Evolutionary conservation across 176 grass and related monocot species (phyloP).

Genomic region (sorghum (Sorghum bicolor)): Sorghum_bicolor_NCBIv3 NC_012871.2:69281001-69281500

Average conservation of each 20-base stretch:
- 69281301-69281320: not conserved
- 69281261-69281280: not conserved
- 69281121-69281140: slow-evolving; percentile 19
- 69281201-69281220: not conserved
- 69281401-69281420: not conserved
- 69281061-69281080: not conserved
- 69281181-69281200: not conserved
- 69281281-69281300: not conserved
- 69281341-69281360: not conserved
- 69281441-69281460: not conserved
- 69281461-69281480: not conserved
- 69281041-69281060: slow-evolving; percentile 13
- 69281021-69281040: not conserved
- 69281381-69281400: not conserved
- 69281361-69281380: not conserved
- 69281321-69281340: slow-evolving; percentile 4
- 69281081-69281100: not conserved
- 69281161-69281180: not conserved
- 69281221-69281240: not conserved
- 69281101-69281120: slow-evolving; percentile 15
- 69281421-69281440: not conserved
- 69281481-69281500: not conserved
- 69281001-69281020: slow-evolving; percentile 11
- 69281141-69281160: not conserved
- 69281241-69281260: not conserved